Evolutionary conservation across 2,329 filamentous ascomycete genomes (phyloP), one percentile per base, ranked within the genome.

Genomic region (Paracamarosporium sp.): DNA sequence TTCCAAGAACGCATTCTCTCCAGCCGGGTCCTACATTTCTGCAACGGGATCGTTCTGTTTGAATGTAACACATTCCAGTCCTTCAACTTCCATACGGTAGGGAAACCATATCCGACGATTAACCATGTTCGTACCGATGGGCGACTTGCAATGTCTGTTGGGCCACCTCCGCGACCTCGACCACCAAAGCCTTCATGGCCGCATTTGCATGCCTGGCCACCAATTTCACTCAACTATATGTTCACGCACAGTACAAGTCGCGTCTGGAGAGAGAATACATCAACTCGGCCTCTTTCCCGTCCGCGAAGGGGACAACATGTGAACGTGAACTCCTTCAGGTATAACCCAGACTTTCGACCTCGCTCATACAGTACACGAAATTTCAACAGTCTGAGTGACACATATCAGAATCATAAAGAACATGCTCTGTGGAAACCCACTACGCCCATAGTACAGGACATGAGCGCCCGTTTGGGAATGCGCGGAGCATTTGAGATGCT

Each of bases 1-100:
- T 55, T 55, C 17, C 45, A 50, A 33, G 45, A 55, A 17, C 24
- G 27, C 5, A 30, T 50, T 4, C 53, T 55, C 15, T 28, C 44
- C 9, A 38, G 15, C 8, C 15, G 45, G 12, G 38, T 55, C 20
- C 33, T 55, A 3, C 30, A 47, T 31, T 47, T 25, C 13, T 43
- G 41, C 30, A 38, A 54, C 8, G 41, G 51, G 9, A 13, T 36
- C 15, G 17, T 54, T 5, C 51, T 54, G 8, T 45, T 54, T 30
- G 41, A 54, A 38, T 54, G 41, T 30, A 46, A 47, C 30, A 27
- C 15, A 8, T 17, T 54, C 22, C 51, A 40, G 12, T 40, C 51
- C 15, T 46, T 20, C 20, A 22, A 40, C 8, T 9, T 17, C 25
- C 13, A 30, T 12, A 22, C 3, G 20, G 20, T 6, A 22, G 36